Conservation (phyloP, 257 asterid genomes). For the Primulina tabacum region DNA sequence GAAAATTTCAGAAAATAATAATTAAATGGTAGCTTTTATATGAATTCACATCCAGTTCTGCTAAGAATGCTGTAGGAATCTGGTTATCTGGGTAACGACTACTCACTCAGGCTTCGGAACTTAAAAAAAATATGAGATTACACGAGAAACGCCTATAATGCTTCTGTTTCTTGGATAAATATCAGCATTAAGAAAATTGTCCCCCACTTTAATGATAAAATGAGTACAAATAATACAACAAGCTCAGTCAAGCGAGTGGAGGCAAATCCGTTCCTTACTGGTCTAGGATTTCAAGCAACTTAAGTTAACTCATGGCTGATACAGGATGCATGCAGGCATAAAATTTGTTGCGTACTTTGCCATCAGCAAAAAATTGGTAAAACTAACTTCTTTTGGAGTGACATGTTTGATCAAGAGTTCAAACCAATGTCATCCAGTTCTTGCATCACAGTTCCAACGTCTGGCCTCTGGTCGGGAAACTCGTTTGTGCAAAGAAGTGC, state of each 20-base stretch:
- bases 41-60: too few species aligned
- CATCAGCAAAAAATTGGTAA: constrained; percentile 32
- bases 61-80: too few species aligned
- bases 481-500: constrained; percentile 87
- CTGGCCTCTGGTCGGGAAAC: constrained; percentile 63
- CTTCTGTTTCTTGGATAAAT: not conserved
- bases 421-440: constrained; percentile 42
- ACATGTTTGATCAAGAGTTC: constrained; percentile 22
- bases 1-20: too few species aligned
- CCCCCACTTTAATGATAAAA: constrained; percentile 9
- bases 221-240: constrained; percentile 25
- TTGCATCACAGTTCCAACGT: constrained; percentile 56
- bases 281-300: constrained; percentile 14
- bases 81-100: not conserved
- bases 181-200: not conserved
- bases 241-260: constrained; percentile 27
- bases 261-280: constrained; percentile 21
- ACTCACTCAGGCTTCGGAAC: not conserved
- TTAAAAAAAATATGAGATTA: too few species aligned
- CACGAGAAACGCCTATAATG: not conserved
- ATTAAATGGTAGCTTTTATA: too few species aligned
- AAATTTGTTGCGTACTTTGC: constrained; percentile 19
- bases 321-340: not conserved
- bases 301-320: constrained; percentile 14
- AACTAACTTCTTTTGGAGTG: constrained; percentile 16